phyloP scores from a whole-genome alignment of 495 filamentous ascomycete species.

The Aspergillus wentii region DNA sequence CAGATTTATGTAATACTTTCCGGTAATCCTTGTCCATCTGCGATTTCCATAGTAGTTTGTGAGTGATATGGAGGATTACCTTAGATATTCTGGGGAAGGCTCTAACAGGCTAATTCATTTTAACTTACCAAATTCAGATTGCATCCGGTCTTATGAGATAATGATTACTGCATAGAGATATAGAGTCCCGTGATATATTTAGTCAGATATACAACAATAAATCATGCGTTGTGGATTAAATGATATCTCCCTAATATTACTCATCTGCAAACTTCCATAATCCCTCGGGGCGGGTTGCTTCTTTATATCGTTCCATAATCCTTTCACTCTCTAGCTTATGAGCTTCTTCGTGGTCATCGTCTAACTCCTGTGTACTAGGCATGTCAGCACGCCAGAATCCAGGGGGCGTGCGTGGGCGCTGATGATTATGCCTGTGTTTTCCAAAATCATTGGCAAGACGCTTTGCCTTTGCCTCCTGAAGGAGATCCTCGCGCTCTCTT shows the following conservation, averaged over 20 bases:
- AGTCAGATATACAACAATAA: too few species aligned
- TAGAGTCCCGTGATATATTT: too few species aligned
- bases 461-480: conserved; percentile 63
- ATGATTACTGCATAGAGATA: too few species aligned
- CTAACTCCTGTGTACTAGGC: conserved; percentile 75
- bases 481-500: conserved; percentile 48
- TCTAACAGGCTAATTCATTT: too few species aligned
- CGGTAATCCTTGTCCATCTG: too few species aligned
- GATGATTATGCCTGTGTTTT: conserved; percentile 70
- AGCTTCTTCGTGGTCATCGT: conserved; percentile 57
- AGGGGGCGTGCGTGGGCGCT: conserved; percentile 65
- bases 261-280: conserved; percentile 81
- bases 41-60: too few species aligned
- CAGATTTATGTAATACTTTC: too few species aligned
- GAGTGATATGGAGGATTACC: too few species aligned
- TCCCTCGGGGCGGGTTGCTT: conserved; percentile 73
- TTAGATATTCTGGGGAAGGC: too few species aligned
- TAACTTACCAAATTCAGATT: too few species aligned
- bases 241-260: conserved; percentile 28
- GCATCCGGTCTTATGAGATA: too few species aligned
- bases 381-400: conserved; percentile 90
- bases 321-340: conserved; percentile 51
- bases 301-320: conserved; percentile 69
- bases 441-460: conserved; percentile 67
- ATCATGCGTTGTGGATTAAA: too few species aligned